Evolutionary conservation across 2,329 filamentous ascomycete species (phyloP), one percentile per base, ranked within the genome.

Genomic region (Laburnicola sp.): DNA sequence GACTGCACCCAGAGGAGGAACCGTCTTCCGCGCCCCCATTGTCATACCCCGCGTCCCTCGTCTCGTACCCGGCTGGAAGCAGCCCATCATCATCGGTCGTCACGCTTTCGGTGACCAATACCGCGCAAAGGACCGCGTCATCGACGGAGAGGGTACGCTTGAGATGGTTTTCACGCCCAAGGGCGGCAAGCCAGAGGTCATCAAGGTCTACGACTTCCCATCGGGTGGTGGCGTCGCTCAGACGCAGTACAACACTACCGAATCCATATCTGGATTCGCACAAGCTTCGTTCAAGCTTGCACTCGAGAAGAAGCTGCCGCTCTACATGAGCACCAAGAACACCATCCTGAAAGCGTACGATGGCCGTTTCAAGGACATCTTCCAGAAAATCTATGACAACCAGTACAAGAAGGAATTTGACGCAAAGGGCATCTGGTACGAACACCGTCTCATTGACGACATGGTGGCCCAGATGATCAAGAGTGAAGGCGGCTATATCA

Each of bases 381-480:
- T 99, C 86, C 89, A 99, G 83, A 89, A 95, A 71, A 85, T 97
- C 68, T 99, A 93, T 78, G 90, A 97, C 58, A 83, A 82, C 53
- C 79, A 87, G 66, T 99, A 97, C 82, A 87, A 89, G 82, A 82
- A 84, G 74, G 83, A 90, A 38, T 97, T 97, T 66, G 92, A 97
- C 74, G 87, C 86, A 70, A 90, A 91, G 82, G 84, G 84, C 58
- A 96, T 97, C 79, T 97, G 94, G 94, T 97, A 99, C 74, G 94
- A 99, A 86, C 94, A 99, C 80, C 89, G 94, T 70, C 82, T 99
- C 64, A 97, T 99, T 71, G 94, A 99, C 78, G 94, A 99, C 79
- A 97, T 99, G 94, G 94, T 99, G 59, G 94, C 94, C 43, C 94
- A 99, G 83, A 99, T 99, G 94, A 89, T 99, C 82, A 99, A 99